A percentile compares a stretch with the other conserved stretches of the same genome.
Evolutionary conservation across 495 filamentous ascomycete genomes (phyloP).

Genomic region (Aspergillus leporis): DNA sequence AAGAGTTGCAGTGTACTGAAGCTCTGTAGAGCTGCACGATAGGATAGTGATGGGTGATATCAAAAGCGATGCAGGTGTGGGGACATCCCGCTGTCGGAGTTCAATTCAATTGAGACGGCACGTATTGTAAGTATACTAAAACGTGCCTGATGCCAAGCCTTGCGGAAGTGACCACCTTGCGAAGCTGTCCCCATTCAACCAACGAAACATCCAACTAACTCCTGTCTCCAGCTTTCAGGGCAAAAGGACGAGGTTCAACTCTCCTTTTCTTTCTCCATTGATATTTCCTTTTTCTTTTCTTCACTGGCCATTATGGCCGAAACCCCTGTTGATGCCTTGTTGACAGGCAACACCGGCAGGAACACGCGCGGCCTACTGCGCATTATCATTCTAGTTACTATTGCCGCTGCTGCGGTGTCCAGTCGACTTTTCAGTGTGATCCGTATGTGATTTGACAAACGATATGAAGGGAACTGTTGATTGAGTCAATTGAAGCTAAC

Average conservation of each 20-base stretch:
- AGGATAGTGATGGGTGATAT: conserved; percentile 19
- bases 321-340: conserved; percentile 54
- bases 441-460: conserved; percentile 56
- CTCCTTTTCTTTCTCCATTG: conserved; percentile 26
- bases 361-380: conserved; percentile 86
- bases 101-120: not conserved
- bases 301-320: conserved; percentile 54
- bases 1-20: too few species aligned
- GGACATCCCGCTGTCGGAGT: not conserved
- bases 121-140: not conserved
- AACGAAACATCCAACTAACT: conserved; percentile 33
- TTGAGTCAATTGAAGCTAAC: conserved; percentile 36
- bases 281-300: conserved; percentile 34
- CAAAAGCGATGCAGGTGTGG: not conserved
- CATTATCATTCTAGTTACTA: conserved; percentile 87
- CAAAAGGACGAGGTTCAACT: conserved; percentile 37
- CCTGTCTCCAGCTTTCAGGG: conserved; percentile 28
- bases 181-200: conserved; percentile 42
- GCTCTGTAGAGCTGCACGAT: conserved; percentile 18
- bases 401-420: conserved; percentile 88
- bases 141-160: conserved; percentile 34
- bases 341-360: conserved; percentile 66
- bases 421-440: conserved; percentile 98
- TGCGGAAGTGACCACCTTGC: conserved; percentile 51
- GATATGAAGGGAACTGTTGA: not conserved